Conservation (phyloP, 2,329 filamentous ascomycete genomes). For the Coniochaeta sp. region DNA sequence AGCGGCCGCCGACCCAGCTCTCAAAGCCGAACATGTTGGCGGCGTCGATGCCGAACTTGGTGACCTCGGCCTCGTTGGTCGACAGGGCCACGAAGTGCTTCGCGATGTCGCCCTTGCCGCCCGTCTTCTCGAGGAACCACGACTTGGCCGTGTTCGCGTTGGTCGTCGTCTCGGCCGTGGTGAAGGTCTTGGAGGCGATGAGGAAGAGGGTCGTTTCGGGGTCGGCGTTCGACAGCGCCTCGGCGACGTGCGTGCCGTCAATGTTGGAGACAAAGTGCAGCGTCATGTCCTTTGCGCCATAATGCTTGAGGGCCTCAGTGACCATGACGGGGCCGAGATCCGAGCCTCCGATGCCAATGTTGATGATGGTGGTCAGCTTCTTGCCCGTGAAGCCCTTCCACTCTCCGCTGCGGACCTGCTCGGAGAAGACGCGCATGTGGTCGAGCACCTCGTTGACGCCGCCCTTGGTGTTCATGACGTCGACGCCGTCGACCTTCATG, state of each 20-base stretch:
- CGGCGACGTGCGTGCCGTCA: slow-evolving; percentile 94
- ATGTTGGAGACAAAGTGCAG: slow-evolving; percentile 99
- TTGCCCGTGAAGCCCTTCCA: slow-evolving; percentile 98
- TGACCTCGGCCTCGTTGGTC: slow-evolving; percentile 90
- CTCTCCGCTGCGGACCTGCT: slow-evolving; percentile 86
- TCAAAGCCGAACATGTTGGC: slow-evolving; percentile 99
- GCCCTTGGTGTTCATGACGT: slow-evolving; percentile 84
- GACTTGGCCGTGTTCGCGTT: slow-evolving; percentile 96
- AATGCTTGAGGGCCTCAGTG: slow-evolving; percentile 92
- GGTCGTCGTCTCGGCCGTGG: slow-evolving; percentile 92
- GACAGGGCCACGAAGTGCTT: slow-evolving; percentile 99
- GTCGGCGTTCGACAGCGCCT: slow-evolving; percentile 81
- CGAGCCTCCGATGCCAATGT: slow-evolving; percentile 95
- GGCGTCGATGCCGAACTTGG: slow-evolving; percentile 96
- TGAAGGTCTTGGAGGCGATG: slow-evolving; percentile 98
- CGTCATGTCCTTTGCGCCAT: slow-evolving; percentile 77
- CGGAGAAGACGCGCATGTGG: slow-evolving; percentile 98
- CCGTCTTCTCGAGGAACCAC: slow-evolving; percentile 86
- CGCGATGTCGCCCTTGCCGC: slow-evolving; percentile 75
- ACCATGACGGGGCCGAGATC: slow-evolving; percentile 99
- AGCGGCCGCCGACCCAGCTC: slow-evolving; percentile 96
- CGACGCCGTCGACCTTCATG: slow-evolving; percentile 80
- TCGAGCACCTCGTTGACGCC: slow-evolving; percentile 85
- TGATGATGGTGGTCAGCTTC: slow-evolving; percentile 93
- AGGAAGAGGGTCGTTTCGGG: slow-evolving; percentile 99